Base-by-base conservation (phyloP, 176 grass and related monocot genomes). In the Eragrostis curvula region DNA sequence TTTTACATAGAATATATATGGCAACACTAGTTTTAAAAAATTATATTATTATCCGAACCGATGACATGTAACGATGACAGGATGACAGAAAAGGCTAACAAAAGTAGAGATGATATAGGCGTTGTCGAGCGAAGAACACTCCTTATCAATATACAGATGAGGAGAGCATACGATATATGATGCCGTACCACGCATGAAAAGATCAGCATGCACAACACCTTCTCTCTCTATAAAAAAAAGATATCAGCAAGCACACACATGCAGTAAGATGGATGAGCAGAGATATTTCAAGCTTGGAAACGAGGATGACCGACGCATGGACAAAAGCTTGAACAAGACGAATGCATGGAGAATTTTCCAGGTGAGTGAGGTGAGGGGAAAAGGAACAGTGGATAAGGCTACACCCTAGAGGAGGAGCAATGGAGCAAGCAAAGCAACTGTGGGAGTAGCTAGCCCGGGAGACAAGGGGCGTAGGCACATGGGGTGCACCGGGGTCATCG, bases 381-480 rank as follows among this genome's bases (percentile, higher is more conserved):
- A 55, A 75, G 36, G 81, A 84, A 29, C 61, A 46, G 32, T 28
- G 36, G 70, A 75, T 83, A 66, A 79, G 77, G 63, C 76, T 66
- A 51, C 3, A 10, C 57, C 55, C 58, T 61, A 28, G 58, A 28
- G 23, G 5, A 12, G 57, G 57, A 23, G 57, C 57, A 27, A 60
- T 23, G 27, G 27, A 36, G 32, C 32, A 48, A 57, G 53, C 20
- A 57, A 21, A 59, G 56, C 23, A 12, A 41, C 75, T 72, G 56
- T 73, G 57, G 76, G 52, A n/a, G 82, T 84, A 79, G 81, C 81
- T 89, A 81, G 82, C 53, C 82, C 77, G 77, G 77, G 82, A 77
- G 82, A 76, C 87, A 81, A 36, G 77, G 82, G 39, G 15, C 64
- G 39, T 29, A 49, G 87, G 82, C 82, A 89, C 87, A 89, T 85